Conservation (phyloP, 352 stramenopile species). For the Thalassiosira mediterranea region DNA sequence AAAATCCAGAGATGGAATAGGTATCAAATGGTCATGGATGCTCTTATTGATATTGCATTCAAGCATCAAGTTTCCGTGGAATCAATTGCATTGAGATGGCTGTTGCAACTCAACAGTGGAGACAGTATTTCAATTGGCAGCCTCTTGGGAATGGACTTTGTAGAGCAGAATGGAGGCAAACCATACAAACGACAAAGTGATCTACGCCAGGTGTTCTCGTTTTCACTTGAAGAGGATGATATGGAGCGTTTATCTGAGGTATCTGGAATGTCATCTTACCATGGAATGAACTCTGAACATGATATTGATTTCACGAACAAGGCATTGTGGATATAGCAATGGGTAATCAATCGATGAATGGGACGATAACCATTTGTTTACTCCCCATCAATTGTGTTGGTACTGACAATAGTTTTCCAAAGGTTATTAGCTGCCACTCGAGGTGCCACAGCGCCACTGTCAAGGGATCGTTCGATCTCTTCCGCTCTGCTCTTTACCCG, state of each 20-base stretch:
- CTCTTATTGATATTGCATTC: constrained; percentile 47
- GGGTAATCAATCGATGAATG: no score
- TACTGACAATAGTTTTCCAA: constrained; percentile 39
- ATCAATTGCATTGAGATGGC: constrained; percentile 67
- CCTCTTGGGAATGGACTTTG: constrained; percentile 45
- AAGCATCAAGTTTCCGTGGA: constrained; percentile 67
- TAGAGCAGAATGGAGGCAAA: constrained; percentile 34
- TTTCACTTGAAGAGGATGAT: constrained; percentile 75
- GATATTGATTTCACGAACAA: constrained; percentile 60
- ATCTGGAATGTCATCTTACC: constrained; percentile 11
- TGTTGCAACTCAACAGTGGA: constrained; percentile 53
- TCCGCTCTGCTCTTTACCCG: constrained; percentile 40
- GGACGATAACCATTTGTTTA: neutral
- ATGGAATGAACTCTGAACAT: constrained; percentile 15
- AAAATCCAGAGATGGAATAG: constrained; percentile 21
- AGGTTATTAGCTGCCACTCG: constrained; percentile 60
- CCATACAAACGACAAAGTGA: constrained; percentile 38
- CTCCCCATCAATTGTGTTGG: neutral
- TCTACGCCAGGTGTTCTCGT: constrained; percentile 70
- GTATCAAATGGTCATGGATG: constrained; percentile 38
- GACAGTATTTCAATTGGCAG: constrained; percentile 37
- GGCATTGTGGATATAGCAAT: constrained; percentile 51
- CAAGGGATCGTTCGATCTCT: constrained; percentile 43
- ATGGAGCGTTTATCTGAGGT: constrained; percentile 51
- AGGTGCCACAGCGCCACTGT: constrained; percentile 38